phyloP scores from a whole-genome alignment of 2,329 filamentous ascomycete species.

The Cytospora chrysosperma region DNA sequence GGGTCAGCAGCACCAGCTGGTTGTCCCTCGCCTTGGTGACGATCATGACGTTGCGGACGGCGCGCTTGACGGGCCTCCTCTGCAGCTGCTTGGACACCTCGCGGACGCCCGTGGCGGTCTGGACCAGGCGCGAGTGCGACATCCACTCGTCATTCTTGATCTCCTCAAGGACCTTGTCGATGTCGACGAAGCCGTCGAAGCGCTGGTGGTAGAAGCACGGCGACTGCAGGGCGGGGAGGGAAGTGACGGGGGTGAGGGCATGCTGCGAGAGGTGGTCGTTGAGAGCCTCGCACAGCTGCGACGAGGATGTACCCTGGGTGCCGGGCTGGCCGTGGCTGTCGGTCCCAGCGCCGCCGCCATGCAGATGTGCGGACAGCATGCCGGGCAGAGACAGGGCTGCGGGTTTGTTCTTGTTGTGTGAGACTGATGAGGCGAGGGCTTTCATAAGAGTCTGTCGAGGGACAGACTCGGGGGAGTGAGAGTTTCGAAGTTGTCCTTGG shows the following conservation, averaged over 20 bases:
- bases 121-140: slow-evolving; percentile 89
- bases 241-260: slow-evolving; percentile 45
- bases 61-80: slow-evolving; percentile 84
- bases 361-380: slow-evolving; percentile 51
- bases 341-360: slow-evolving; percentile 29
- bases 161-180: slow-evolving; percentile 92
- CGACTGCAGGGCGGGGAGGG: slow-evolving; percentile 73
- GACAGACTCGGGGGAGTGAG: slow-evolving; percentile 62
- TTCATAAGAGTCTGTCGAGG: slow-evolving; percentile 82
- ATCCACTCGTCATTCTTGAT: slow-evolving; percentile 86
- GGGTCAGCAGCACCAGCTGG: slow-evolving; percentile 81
- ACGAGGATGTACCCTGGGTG: slow-evolving; percentile 46
- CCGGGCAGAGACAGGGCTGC: slow-evolving; percentile 62
- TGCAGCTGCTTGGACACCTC: slow-evolving; percentile 96
- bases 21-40: slow-evolving; percentile 98
- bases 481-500: slow-evolving; percentile 46
- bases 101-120: slow-evolving; percentile 90
- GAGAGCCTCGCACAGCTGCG: slow-evolving; percentile 63
- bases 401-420: slow-evolving; percentile 59
- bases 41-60: slow-evolving; percentile 94
- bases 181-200: slow-evolving; percentile 94
- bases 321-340: slow-evolving; percentile 39
- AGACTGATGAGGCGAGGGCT: slow-evolving; percentile 65
- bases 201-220: slow-evolving; percentile 98
- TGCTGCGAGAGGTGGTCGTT: slow-evolving; percentile 51